phyloP scores from a whole-genome alignment of 2,329 filamentous ascomycete genomes.

The Elsinoe perseae region DNA sequence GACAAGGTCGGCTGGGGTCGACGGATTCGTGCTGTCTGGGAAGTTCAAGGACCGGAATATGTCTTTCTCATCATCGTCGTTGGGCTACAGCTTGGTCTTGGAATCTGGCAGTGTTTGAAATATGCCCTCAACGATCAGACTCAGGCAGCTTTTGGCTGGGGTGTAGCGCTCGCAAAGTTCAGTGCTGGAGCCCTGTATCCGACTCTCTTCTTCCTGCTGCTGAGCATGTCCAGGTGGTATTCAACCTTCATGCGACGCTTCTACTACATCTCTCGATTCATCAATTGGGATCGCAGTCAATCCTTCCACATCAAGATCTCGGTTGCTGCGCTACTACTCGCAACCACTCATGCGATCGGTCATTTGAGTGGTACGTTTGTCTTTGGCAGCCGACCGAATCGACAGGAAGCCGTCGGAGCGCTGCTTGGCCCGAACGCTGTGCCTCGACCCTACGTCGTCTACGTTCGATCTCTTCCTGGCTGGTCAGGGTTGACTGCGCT shows the following conservation, averaged over 20 bases:
- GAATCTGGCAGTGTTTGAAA: conserved; percentile 49
- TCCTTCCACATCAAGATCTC: conserved; percentile 51
- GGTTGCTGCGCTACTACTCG: conserved; percentile 43
- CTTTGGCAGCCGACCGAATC: conserved; percentile 40
- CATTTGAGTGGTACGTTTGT: conserved; percentile 48
- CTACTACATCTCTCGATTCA: conserved; percentile 46
- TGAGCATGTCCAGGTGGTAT: conserved; percentile 52
- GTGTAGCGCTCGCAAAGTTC: conserved; percentile 49
- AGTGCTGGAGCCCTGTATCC: conserved; percentile 50
- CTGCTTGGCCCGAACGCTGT: conserved; percentile 40
- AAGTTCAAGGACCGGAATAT: conserved; percentile 47
- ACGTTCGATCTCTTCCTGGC: conserved; percentile 42
- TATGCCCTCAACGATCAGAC: conserved; percentile 42
- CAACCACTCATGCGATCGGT: conserved; percentile 47
- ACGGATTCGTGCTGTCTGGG: conserved; percentile 47
- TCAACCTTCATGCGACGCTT: conserved; percentile 47
- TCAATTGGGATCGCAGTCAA: conserved; percentile 52
- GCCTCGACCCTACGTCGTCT: conserved; percentile 40
- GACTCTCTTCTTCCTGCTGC: conserved; percentile 51
- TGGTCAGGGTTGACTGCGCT: conserved; percentile 46
- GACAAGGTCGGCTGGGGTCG: conserved; percentile 39
- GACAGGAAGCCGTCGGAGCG: conserved; percentile 39
- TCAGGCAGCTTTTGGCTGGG: conserved; percentile 48
- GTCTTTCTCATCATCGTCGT: conserved; percentile 45
- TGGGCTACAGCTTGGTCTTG: conserved; percentile 43